phyloP scores from a whole-genome alignment of 2,329 filamentous ascomycete species.

The Orbilia ellipsospora region DNA sequence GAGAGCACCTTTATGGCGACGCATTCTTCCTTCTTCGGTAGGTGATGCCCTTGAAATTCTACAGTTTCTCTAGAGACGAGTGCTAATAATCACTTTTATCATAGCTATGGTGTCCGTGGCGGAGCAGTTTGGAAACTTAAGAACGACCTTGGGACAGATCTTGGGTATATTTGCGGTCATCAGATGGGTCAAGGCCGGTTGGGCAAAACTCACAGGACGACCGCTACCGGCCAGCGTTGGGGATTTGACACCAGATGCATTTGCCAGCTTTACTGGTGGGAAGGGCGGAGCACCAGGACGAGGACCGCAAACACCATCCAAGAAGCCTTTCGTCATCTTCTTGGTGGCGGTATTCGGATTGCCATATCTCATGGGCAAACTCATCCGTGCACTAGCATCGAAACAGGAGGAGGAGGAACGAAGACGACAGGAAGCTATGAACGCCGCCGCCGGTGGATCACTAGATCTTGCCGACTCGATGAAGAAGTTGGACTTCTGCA shows the following conservation, averaged over 20 bases:
- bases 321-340: slow-evolving; percentile 97
- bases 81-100: slow-evolving; percentile 57
- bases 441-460: slow-evolving; percentile 59
- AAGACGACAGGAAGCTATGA: slow-evolving; percentile 67
- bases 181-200: slow-evolving; percentile 89
- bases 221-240: slow-evolving; percentile 88
- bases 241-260: slow-evolving; percentile 87
- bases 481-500: slow-evolving; percentile 94
- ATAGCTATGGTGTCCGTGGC: slow-evolving; percentile 97
- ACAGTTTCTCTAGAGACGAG: slow-evolving; percentile 33
- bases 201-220: slow-evolving; percentile 92
- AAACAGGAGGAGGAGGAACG: slow-evolving; percentile 86
- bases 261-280: slow-evolving; percentile 76
- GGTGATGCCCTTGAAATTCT: slow-evolving; percentile 59
- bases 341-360: slow-evolving; percentile 92
- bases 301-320: slow-evolving; percentile 80
- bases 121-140: slow-evolving; percentile 93
- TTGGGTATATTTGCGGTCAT: slow-evolving; percentile 95
- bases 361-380: slow-evolving; percentile 95
- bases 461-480: slow-evolving; percentile 67
- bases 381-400: slow-evolving; percentile 84
- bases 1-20: slow-evolving; percentile 99
- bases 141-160: slow-evolving; percentile 91
- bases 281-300: slow-evolving; percentile 68
- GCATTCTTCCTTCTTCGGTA: slow-evolving; percentile 97